Evolutionary conservation across 2,329 filamentous ascomycete species (phyloP).

Genomic region (Mycosphaerelloides madeirae): DNA sequence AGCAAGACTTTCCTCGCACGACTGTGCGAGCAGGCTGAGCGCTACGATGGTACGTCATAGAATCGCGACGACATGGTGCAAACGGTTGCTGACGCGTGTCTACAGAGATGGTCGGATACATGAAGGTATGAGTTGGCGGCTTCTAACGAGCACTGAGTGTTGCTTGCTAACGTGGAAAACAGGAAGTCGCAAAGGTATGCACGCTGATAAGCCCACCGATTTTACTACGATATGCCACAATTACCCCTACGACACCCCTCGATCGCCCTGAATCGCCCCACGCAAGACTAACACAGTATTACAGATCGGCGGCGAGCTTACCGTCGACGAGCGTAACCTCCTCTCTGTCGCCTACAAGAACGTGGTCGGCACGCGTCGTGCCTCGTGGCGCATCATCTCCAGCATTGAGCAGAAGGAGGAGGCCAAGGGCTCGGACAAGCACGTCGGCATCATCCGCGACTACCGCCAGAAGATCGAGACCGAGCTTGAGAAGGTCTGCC

Average conservation of each 20-base stretch:
- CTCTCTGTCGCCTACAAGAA: slow-evolving; percentile 99
- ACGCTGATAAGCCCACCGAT: slow-evolving; percentile 17
- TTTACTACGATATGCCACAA: slow-evolving; percentile 9
- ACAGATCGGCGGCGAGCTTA: slow-evolving; percentile 62
- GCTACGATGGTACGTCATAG: slow-evolving; percentile 77
- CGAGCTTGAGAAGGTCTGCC: slow-evolving; percentile 96
- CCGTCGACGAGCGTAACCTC: slow-evolving; percentile 76
- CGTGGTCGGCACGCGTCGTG: slow-evolving; percentile 95
- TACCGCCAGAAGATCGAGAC: slow-evolving; percentile 98
- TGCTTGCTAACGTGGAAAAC: slow-evolving; percentile 33
- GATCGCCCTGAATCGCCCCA: not conserved
- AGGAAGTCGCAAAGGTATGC: slow-evolving; percentile 90
- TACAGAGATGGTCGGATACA: slow-evolving; percentile 93
- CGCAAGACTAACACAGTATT: slow-evolving; percentile 10
- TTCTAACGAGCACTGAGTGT: slow-evolving; percentile 1
- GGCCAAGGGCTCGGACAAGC: slow-evolving; percentile 94
- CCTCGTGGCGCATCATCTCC: slow-evolving; percentile 98
- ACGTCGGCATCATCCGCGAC: slow-evolving; percentile 87
- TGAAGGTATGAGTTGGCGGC: slow-evolving; percentile 64
- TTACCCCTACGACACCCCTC: slow-evolving; percentile 6
- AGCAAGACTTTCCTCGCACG: slow-evolving; percentile 99
- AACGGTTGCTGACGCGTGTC: slow-evolving; percentile 20
- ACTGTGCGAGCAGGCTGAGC: slow-evolving; percentile 99
- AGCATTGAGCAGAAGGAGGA: slow-evolving; percentile 99
- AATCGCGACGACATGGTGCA: slow-evolving; percentile 3